Conservation (phyloP, 495 filamentous ascomycete genomes). For the Penicilliopsis zonata region DNA sequence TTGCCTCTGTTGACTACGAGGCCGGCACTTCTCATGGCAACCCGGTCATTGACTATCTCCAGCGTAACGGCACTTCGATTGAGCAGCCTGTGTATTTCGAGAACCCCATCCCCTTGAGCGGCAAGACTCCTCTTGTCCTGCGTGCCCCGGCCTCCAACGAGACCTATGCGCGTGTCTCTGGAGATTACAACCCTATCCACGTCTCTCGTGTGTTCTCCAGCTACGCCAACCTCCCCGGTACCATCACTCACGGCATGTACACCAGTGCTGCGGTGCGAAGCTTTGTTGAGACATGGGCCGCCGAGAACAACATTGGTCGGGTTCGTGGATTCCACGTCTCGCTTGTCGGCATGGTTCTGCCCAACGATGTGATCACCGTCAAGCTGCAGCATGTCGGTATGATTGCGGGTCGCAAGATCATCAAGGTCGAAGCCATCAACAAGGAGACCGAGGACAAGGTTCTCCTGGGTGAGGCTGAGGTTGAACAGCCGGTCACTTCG, state of each 20-base stretch:
- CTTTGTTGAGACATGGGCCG: conserved; percentile 98
- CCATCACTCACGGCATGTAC: conserved; percentile 99
- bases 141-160: conserved; percentile 95
- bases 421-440: conserved; percentile 93
- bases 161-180: conserved; percentile 93
- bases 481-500: conserved; percentile 93
- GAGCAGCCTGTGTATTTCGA: conserved; percentile 97
- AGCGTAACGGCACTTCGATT: conserved; percentile 82
- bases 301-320: conserved; percentile 94
- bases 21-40: conserved; percentile 86
- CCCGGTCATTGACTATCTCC: conserved; percentile 90
- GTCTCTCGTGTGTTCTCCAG: conserved; percentile 91
- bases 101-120: conserved; percentile 88
- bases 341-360: conserved; percentile 94
- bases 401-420: conserved; percentile 96
- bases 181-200: conserved; percentile 98
- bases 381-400: conserved; percentile 94
- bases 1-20: conserved; percentile 89
- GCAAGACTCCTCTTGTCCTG: conserved; percentile 75
- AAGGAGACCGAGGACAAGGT: conserved; percentile 93
- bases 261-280: conserved; percentile 94
- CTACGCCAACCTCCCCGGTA: conserved; percentile 90
- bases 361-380: conserved; percentile 88
- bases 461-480: conserved; percentile 86
- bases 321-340: conserved; percentile 94